Evolutionary conservation across 129 eudicot genomes (phyloP), one percentile per base, ranked within the genome.

Genomic region (Glebionis coronaria): DNA sequence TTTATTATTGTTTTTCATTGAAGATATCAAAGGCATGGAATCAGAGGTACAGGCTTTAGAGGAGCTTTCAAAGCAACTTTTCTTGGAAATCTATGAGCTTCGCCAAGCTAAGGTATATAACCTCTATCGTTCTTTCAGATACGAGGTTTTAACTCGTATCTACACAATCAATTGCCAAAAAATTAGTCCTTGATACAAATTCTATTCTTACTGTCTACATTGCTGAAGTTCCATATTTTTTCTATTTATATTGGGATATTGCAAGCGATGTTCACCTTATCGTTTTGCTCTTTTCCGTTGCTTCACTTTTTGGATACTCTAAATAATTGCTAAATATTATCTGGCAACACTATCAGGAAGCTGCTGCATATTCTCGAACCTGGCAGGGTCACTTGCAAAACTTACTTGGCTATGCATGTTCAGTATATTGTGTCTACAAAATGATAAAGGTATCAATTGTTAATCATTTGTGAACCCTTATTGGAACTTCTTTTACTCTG

Each of bases 371-470:
- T 78, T 93, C 99, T 69, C 84, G 95, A 77, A 93, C 97, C 49
- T 93, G 99, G 99, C 89, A 78, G 83, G 99, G 99, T 71, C 99
- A 93, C 80, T 35, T 93, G 85, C 99, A 93, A 82, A 93, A 93
- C 78, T 74, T 93, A 63, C 82, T 93, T 56, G 99, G 99, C 56
- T 93, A 93, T 31, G 99, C 85, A 44, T 93, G 95, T 61, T 93
- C 99, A 59, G 86, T 89, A 35, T 93, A 93, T 57, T 93, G 99
- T 86, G 99, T 93, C 54, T 93, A 93, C 69, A 93, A 93, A 84
- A 93, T 93, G 99, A 69, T 93, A 61, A 89, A 84, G 97, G 99
- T 93, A 73, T 25, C 50, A 49, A 38, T n/a, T 29, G 28, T 47
- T 38, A 6, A 38, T 28, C 3, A 5, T 20, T 20, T 15, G 21